Evolutionary conservation across 1,139 yeast genomes (phyloP).

Genomic region (Saccharomyces uvarum): DNA sequence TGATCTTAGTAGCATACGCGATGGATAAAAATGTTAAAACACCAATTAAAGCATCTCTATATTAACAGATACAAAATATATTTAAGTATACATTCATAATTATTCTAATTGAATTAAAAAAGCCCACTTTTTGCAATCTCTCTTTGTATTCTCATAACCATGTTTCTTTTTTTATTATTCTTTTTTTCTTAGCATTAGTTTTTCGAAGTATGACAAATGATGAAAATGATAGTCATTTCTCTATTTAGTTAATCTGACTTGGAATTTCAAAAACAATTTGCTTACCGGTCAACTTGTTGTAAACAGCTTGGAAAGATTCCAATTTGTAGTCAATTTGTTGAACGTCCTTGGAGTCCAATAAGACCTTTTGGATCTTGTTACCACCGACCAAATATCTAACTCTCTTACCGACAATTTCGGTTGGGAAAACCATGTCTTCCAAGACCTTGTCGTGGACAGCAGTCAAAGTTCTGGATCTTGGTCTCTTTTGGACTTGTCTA

Average conservation of each 20-base stretch:
- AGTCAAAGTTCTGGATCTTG: constrained; percentile 98
- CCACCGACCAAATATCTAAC: constrained; percentile 99
- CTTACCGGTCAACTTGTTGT: constrained; percentile 98
- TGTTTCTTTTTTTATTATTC: background rate
- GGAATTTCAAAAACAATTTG: constrained; percentile 98
- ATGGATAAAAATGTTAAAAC: background rate
- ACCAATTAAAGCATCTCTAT: background rate
- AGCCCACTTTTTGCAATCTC: background rate
- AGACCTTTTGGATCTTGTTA: constrained; percentile 94
- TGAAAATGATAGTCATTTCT: constrained; percentile 2
- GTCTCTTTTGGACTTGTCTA: constrained; percentile 96
- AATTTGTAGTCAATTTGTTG: constrained; percentile 97
- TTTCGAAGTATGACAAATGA: background rate
- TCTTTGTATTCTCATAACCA: background rate
- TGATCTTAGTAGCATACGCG: background rate
- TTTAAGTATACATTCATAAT: background rate
- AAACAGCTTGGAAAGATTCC: constrained; percentile 98
- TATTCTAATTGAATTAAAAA: background rate
- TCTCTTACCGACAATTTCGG: constrained; percentile 98
- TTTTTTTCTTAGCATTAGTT: background rate
- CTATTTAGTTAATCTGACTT: constrained; percentile 55
- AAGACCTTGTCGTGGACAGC: constrained; percentile 98
- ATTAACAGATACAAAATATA: background rate
- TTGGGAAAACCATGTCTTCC: constrained; percentile 99
- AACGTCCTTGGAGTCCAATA: constrained; percentile 96